Base-by-base conservation (phyloP, 768 basidiomycete species). In the Phanerodontia chrysosporium region DNA sequence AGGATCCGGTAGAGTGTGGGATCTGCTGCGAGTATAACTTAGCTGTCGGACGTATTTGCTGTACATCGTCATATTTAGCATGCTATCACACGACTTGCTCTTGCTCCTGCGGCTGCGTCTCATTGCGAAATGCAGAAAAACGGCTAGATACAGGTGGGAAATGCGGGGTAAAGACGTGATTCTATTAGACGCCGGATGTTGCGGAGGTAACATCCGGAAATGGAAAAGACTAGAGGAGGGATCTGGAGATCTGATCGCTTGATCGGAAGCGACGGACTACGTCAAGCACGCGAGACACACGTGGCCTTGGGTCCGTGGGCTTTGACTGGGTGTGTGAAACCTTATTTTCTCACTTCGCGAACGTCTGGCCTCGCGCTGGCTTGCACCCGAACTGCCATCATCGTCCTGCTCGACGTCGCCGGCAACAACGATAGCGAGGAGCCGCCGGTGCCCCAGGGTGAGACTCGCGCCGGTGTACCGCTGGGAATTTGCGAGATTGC, bases 401-500 rank as follows among this genome's bases (percentile, higher is more conserved):
- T 12, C 39, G 16, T 22, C 46, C 24, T 48, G 7, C 18, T 24
- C 46, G 46, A 48, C 46, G 46, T 48, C 24, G 46, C 18, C 27
- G 10, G 18, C 22, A 22, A 24, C 24, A 18, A 48, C 46, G 39
- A 42, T 4, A 4, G 18, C 39, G 39, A 42, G 39, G 39, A 42
- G 39, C 30, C 14, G 14, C 36, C 52, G 52, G 28, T 21, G 36
- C 36, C 24, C 52, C 35, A 39, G 49, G 14, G 28, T 2, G 52
- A 42, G 24, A 39, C n/a, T 42, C 39, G n/a, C 52, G 52, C 32
- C 35, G 21, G 51, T 36, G 6, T 24, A 29, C 2, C 25, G 44
- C 24, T 36, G 53, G 60, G 55, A 61, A 57, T 57, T 56, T 61
- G 67, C 65, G 65, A 67, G 68, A 69, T 69, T 66, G 61, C 64